Evolutionary conservation across 2,329 filamentous ascomycete species (phyloP), one percentile per base, ranked within the genome.

Genomic region (Botrytis cinerea): DNA sequence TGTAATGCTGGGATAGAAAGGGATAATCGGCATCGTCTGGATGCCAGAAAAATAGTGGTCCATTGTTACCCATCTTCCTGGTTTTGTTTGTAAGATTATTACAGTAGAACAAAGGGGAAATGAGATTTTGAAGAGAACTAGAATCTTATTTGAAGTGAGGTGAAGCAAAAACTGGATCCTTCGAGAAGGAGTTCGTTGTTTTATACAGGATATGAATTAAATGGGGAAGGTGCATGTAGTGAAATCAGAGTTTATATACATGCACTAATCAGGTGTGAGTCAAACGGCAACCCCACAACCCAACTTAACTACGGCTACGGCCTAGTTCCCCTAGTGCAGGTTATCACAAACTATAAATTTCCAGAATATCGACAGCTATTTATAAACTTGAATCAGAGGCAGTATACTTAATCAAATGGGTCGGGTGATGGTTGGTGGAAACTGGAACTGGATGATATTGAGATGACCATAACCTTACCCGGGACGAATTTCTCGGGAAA

Each of bases 21-120:
- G 57, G 35, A 35, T 64, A 18, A 2, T 64, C n/a, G 1, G n/a
- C 43, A 48, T 54, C 43, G 6, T 71, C 59, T 14, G 60, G 57
- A 9, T 64, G 25, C 57, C 59, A 71, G n/a, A 71, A 71, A 60
- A 64, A 71, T 22, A 71, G 32, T 35, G 70, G 45, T 43, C 60
- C 60, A 16, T 71, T 10, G 45, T 32, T 38, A 20, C 59, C 45
- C 43, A 51, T 71, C 8, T 32, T 54, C 32, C 5, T 28, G 16
- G 18, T 28, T 20, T 67, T 14, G 7, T 54, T 22, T 18, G 63
- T 51, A 4, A 38, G 12, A n/a, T 51, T 38, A 25, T 2, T n/a
- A 51, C 22, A 28, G 18, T n/a, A 43, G 3, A 20, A 43, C 6
- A 6, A 9, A 57, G 16, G 16, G 6, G 12, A n/a, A 9, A 4